Evolutionary conservation across 495 filamentous ascomycete genomes (phyloP).

Genomic region (Penicillium canariense): DNA sequence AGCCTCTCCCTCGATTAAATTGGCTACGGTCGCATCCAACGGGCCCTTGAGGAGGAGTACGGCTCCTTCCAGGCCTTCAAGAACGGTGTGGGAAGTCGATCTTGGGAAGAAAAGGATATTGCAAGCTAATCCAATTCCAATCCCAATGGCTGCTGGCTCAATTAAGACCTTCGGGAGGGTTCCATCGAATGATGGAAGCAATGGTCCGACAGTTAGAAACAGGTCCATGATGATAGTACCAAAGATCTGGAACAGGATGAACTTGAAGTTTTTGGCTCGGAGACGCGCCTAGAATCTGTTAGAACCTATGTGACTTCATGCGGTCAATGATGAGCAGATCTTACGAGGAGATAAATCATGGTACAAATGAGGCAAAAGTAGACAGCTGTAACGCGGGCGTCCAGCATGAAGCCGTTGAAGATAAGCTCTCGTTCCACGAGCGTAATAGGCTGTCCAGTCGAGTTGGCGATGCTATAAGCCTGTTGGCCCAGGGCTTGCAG

Average conservation of each 20-base stretch:
- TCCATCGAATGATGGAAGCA: constrained; percentile 39
- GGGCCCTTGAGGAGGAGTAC: constrained; percentile 30
- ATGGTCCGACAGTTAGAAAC: constrained; percentile 32
- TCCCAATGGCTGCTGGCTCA: constrained; percentile 37
- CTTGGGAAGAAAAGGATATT: constrained; percentile 41
- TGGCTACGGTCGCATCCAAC: constrained; percentile 23
- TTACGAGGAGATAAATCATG: constrained; percentile 39
- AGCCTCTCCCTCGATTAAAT: constrained; percentile 15
- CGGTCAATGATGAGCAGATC: neutral
- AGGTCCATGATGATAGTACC: constrained; percentile 40
- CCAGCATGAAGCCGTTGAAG: constrained; percentile 41
- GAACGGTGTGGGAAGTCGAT: constrained; percentile 37
- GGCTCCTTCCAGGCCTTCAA: constrained; percentile 35
- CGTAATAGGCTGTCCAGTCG: constrained; percentile 27
- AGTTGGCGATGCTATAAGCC: constrained; percentile 32
- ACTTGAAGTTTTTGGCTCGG: constrained; percentile 40
- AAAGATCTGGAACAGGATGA: constrained; percentile 33
- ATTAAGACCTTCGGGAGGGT: constrained; percentile 35
- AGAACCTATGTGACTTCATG: too few relatives aligned
- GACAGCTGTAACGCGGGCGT: constrained; percentile 38
- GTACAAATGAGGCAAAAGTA: constrained; percentile 35
- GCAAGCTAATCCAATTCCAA: constrained; percentile 37
- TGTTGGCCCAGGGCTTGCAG: constrained; percentile 32
- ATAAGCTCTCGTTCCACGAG: constrained; percentile 25
- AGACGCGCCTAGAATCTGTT: constrained; percentile 30